Conservation (phyloP, 148 eudicot species). For the Vaccinium macrocarpon region DNA sequence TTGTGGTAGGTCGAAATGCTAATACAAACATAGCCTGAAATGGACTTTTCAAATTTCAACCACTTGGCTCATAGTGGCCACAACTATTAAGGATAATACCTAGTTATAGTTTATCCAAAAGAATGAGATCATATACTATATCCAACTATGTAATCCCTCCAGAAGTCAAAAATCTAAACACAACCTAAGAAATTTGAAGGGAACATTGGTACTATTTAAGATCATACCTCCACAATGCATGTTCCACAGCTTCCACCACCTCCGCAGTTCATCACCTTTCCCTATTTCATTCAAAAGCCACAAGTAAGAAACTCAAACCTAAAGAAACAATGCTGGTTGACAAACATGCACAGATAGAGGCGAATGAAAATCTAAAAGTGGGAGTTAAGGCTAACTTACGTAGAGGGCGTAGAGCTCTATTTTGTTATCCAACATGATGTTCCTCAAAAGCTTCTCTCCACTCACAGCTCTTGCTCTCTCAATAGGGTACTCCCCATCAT, state of each 20-base stretch:
- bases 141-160: too few relatives aligned
- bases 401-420: constrained; percentile 90
- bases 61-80: background rate
- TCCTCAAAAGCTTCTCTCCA: constrained; percentile 88
- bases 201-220: background rate
- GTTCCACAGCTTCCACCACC: constrained; percentile 98
- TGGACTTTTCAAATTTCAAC: background rate
- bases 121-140: too few relatives aligned
- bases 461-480: constrained; percentile 62
- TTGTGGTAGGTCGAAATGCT: background rate
- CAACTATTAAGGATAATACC: background rate
- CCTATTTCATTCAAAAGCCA: constrained; percentile 31
- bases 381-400: constrained; percentile 46
- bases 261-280: constrained; percentile 93
- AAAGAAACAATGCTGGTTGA: background rate
- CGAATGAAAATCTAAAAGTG: background rate
- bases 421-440: constrained; percentile 82
- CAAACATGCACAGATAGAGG: background rate
- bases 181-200: background rate
- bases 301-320: background rate
- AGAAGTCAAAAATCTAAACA: background rate
- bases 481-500: constrained; percentile 54
- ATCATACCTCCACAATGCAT: constrained; percentile 83
- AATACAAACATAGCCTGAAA: background rate
- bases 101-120: background rate